A percentile compares a stretch with the other conserved stretches of the same genome.
Conservation (phyloP, 768 basidiomycete genomes). For the Pulveroboletus sp. region DNA sequence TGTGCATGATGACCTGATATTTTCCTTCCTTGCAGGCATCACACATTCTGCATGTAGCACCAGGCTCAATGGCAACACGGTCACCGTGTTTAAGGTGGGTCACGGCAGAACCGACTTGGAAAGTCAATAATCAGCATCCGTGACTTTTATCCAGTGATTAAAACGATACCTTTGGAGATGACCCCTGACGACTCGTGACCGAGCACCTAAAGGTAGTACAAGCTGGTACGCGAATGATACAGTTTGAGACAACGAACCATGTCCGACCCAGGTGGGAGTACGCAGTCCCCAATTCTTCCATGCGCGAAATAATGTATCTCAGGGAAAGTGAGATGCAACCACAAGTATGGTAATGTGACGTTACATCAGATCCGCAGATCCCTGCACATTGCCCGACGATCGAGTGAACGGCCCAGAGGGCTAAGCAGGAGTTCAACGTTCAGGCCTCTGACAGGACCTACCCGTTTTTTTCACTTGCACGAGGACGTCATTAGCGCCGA, state of each 20-base stretch:
- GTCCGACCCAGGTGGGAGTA: constrained; percentile 59
- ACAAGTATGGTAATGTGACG: constrained; percentile 6
- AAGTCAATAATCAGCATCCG: not conserved
- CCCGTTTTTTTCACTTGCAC: constrained; percentile 92
- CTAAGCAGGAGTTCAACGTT: not conserved
- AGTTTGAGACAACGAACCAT: constrained; percentile 49
- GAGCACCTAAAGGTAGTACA: constrained; percentile 55
- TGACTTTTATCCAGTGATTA: not conserved
- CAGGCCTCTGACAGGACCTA: too few species aligned
- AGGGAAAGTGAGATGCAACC: constrained; percentile 5
- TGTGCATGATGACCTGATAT: constrained; percentile 58
- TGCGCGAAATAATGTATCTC: constrained; percentile 79
- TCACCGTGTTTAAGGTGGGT: constrained; percentile 77
- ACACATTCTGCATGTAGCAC: constrained; percentile 79
- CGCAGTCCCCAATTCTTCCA: constrained; percentile 75
- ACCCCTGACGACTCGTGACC: constrained; percentile 92
- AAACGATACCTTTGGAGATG: constrained; percentile 53
- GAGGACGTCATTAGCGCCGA: constrained; percentile 73
- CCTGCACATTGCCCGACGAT: constrained; percentile 42
- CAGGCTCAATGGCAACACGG: constrained; percentile 89
- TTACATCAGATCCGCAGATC: constrained; percentile 88
- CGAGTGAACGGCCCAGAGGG: constrained; percentile 8
- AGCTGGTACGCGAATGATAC: not conserved
- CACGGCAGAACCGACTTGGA: constrained; percentile 68
- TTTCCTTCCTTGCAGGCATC: constrained; percentile 79